A percentile compares a stretch with the other conserved stretches of the same genome.
Evolutionary conservation across 148 eudicot genomes (phyloP).

Genomic region (Oxyria digyna): DNA sequence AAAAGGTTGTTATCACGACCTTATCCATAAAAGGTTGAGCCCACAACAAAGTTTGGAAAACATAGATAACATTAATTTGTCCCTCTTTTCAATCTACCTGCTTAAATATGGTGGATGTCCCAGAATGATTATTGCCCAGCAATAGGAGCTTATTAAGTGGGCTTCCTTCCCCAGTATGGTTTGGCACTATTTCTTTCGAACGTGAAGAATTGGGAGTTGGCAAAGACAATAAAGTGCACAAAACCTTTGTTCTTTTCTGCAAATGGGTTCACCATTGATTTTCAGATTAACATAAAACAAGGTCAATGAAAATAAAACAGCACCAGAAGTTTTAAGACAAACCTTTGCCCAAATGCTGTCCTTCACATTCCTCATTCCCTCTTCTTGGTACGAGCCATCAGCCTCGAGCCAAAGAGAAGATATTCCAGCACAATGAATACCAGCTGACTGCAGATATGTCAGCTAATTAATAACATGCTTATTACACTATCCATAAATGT

Average conservation of each 20-base stretch:
- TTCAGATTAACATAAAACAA: not conserved
- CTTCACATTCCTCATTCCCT: slow-evolving; percentile 44
- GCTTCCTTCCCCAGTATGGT: slow-evolving; percentile 45
- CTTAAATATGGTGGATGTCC: slow-evolving; percentile 89
- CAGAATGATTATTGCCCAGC: slow-evolving; percentile 75
- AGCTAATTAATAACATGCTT: not conserved
- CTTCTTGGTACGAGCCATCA: slow-evolving; percentile 50
- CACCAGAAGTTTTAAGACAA: slow-evolving; percentile 3
- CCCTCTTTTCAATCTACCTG: slow-evolving; percentile 37
- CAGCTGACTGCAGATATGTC: slow-evolving; percentile 43
- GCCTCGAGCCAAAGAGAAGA: slow-evolving; percentile 50
- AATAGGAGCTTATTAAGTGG: slow-evolving; percentile 60
- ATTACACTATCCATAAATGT: not conserved
- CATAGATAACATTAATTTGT: not conserved
- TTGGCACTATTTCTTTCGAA: slow-evolving; percentile 35
- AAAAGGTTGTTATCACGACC: no score
- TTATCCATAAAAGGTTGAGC: no score
- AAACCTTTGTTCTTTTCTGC: slow-evolving; percentile 84
- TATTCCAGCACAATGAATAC: slow-evolving; percentile 48
- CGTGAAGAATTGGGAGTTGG: slow-evolving; percentile 65
- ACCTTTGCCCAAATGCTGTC: slow-evolving; percentile 64
- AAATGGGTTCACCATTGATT: slow-evolving; percentile 3
- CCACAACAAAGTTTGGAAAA: no score
- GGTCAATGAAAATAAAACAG: not conserved
- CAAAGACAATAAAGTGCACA: slow-evolving; percentile 83